phyloP scores from a whole-genome alignment of 2,329 filamentous ascomycete species.

The Scedosporium dehoogii region DNA sequence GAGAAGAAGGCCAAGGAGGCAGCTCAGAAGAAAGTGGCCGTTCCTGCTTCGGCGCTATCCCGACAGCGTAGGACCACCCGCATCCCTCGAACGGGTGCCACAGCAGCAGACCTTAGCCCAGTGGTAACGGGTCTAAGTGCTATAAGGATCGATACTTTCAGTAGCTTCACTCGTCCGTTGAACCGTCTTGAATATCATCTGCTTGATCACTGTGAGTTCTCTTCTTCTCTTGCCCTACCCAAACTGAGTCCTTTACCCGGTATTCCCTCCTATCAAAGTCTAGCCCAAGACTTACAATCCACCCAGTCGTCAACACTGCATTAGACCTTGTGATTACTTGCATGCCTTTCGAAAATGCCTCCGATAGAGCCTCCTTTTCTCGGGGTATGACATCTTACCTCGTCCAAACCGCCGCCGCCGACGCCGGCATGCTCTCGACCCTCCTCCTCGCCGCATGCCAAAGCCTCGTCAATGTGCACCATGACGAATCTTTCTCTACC shows the following conservation, averaged over 20 bases:
- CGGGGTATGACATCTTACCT: slow-evolving; percentile 9
- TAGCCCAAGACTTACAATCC: background rate
- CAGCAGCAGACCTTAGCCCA: background rate
- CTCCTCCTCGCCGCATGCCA: slow-evolving; percentile 13
- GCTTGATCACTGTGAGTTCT: background rate
- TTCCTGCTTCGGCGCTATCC: background rate
- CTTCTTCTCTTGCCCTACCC: too few species aligned
- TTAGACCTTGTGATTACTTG: background rate
- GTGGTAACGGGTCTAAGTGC: background rate
- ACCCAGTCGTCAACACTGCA: background rate
- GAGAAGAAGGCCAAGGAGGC: background rate
- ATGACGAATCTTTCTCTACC: slow-evolving; percentile 6
- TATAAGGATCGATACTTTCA: background rate
- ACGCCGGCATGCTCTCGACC: slow-evolving; percentile 14
- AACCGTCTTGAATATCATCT: background rate
- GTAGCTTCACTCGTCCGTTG: background rate
- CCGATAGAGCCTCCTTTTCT: slow-evolving; percentile 8
- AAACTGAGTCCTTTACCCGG: too few species aligned
- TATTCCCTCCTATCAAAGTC: too few species aligned
- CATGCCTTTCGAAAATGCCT: background rate
- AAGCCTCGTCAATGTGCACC: slow-evolving; percentile 8
- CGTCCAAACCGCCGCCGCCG: slow-evolving; percentile 11
- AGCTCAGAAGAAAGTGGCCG: background rate
- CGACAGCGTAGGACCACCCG: background rate
- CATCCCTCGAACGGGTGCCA: background rate